Percentiles rank a stretch among this genome's conserved stretches.
Conservation (phyloP, 2,329 filamentous ascomycete genomes). For the Ceratocystis lukuohia region DNA sequence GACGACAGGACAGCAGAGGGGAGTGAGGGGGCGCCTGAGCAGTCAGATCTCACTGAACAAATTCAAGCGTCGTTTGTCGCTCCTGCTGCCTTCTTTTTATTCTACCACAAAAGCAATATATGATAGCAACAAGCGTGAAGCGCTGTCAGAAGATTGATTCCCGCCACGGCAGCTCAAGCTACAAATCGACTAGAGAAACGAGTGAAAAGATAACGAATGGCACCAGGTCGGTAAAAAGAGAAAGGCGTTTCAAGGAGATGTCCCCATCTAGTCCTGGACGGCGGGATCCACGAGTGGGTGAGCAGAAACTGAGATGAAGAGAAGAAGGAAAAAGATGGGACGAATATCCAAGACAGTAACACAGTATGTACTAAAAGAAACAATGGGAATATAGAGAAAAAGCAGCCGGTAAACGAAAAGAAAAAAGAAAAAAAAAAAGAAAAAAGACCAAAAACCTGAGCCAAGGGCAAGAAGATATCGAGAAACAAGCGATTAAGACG, state of each 20-base stretch:
- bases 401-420: background rate
- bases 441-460: background rate
- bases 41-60: background rate
- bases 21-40: background rate
- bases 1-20: background rate
- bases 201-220: slow-evolving; percentile 12
- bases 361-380: slow-evolving; percentile 4
- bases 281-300: slow-evolving; percentile 22
- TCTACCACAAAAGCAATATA: background rate
- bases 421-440: background rate
- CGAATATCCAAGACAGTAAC: slow-evolving; percentile 24
- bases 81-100: background rate
- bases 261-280: slow-evolving; percentile 11
- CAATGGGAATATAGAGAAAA: background rate
- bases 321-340: slow-evolving; percentile 22
- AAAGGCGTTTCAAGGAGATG: slow-evolving; percentile 11
- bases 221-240: slow-evolving; percentile 12
- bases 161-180: slow-evolving; percentile 10
- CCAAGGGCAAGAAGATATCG: slow-evolving; percentile 18
- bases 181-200: background rate
- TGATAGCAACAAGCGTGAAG: background rate
- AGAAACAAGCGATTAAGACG: slow-evolving; percentile 22
- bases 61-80: background rate
- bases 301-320: background rate
- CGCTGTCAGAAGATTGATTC: slow-evolving; percentile 15